These are phyloP conservation scores for Solanum okadae DNA, from an alignment of 257 asterid genomes.

Conservation along the genomic window DNA sequence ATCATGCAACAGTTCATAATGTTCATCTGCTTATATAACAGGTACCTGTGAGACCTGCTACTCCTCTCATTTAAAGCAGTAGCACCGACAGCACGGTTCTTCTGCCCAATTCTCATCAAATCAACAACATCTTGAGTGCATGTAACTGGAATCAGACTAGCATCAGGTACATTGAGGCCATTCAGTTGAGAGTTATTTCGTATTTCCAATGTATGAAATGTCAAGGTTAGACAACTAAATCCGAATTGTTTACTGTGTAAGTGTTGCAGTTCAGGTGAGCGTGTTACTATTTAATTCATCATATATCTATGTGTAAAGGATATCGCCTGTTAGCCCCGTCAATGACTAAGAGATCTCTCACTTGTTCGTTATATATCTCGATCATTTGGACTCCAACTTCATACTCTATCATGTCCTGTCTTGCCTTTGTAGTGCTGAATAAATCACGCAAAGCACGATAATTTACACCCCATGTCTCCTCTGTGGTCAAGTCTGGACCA, in stretches of 20 bases:
- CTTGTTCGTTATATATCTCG: constrained; percentile 92
- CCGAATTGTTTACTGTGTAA: background rate
- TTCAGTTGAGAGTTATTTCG: constrained; percentile 85
- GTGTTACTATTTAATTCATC: background rate
- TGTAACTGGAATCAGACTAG: constrained; percentile 62
- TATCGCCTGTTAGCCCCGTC: constrained; percentile 68
- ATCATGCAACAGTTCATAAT: background rate
- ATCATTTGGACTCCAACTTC: constrained; percentile 93
- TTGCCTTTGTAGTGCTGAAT: constrained; percentile 51
- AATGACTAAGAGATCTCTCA: constrained; percentile 81
- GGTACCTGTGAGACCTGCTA: constrained; percentile 83
- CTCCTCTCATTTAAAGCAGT: constrained; percentile 86
- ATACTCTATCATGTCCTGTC: constrained; percentile 54
- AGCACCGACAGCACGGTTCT: constrained; percentile 85
- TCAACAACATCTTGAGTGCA: constrained; percentile 88
- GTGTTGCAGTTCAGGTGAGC: background rate
- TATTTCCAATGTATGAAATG: constrained; percentile 55
- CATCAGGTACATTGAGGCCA: constrained; percentile 93
- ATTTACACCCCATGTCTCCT: constrained; percentile 90
- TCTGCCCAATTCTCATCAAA: constrained; percentile 72
- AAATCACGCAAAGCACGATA: constrained; percentile 82
- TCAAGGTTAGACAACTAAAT: constrained; percentile 37
- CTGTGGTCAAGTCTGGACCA: constrained; percentile 83
- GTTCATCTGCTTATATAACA: background rate
- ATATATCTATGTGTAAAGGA: constrained; percentile 34